These are phyloP conservation scores for Tolypocladium sp. DNA, from an alignment of 2,329 filamentous ascomycete species.

Conservation along the genomic window DNA sequence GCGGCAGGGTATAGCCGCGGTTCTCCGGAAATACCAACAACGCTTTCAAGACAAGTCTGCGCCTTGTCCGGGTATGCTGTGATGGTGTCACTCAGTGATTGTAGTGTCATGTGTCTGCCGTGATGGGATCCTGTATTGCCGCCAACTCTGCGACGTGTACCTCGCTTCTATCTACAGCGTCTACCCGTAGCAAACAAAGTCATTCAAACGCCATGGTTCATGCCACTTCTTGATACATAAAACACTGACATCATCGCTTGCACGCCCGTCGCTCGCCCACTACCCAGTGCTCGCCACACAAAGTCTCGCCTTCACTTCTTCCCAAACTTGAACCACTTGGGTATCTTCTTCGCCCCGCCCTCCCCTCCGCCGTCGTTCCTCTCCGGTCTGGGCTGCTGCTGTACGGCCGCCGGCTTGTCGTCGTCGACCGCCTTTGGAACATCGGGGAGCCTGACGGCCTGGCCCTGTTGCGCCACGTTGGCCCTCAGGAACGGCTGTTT, in stretches of 20 bases:
- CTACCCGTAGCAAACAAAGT: background rate
- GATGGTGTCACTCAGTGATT: slow-evolving; percentile 1
- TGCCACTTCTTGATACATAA: background rate
- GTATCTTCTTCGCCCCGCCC: slow-evolving; percentile 35
- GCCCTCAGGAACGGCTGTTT: slow-evolving; percentile 49
- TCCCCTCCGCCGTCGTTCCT: slow-evolving; percentile 28
- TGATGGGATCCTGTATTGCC: background rate
- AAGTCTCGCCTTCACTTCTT: slow-evolving; percentile 48
- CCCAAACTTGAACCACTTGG: slow-evolving; percentile 65
- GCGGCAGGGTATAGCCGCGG: slow-evolving; percentile 21
- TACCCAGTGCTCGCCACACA: slow-evolving; percentile 1
- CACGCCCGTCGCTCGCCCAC: background rate
- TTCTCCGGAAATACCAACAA: slow-evolving; percentile 25
- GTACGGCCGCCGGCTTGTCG: slow-evolving; percentile 14
- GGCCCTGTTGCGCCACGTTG: slow-evolving; percentile 51
- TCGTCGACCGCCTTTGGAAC: slow-evolving; percentile 33
- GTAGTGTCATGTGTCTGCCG: background rate
- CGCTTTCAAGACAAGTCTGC: slow-evolving; percentile 9
- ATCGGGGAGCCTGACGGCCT: slow-evolving; percentile 57
- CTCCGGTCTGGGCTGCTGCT: slow-evolving; percentile 19
- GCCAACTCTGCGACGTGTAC: background rate
- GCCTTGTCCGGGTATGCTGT: background rate
- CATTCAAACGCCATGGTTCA: background rate
- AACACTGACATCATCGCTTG: background rate
- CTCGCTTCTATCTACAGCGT: background rate